Base-by-base conservation (phyloP, 345 rosid genomes). In the Nasturtium officinale region DNA sequence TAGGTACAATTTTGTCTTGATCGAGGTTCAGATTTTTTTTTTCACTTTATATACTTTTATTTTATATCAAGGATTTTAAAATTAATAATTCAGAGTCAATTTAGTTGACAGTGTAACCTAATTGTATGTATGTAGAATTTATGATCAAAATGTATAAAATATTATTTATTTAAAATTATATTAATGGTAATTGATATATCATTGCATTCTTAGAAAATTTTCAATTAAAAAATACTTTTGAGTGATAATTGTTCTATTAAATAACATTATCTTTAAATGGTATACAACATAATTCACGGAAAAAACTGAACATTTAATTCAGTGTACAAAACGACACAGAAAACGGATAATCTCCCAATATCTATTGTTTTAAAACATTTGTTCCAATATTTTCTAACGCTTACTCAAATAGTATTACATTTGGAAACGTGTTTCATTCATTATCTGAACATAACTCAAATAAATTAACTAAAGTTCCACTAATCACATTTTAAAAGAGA, bases 281-380 rank as follows among this genome's bases (percentile, higher is more conserved):
- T 28, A n/a, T 17, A 45, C 3, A n/a, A 45, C 5, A 9, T 47
- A 17, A 17, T 47, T 16, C 5, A 47, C 53, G n/a, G 0, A 53
- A 40, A 5, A 15, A 43, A 15, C 1, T 12, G 9, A 53, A 26
- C 20, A 23, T 61, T 38, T 13, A 61, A 38, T 38, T 21, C 15
- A 40, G 23, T 23, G 30, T 33, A 37, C 68, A 63, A 62, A 45
- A 63, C 54, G 54, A 28, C 67, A 63, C 7, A 62, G 30, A 61
- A 21, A 29, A 9, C 7, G 4, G 12, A 60, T 33, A 3, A 7
- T 28, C 6, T n/a, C 13, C 5, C 32, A 15, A 65, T 3, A 48
- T 33, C 9, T 32, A 12, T 38, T 47, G 8, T 8, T 8, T 35
- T 42, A 5, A 43, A 12, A 16, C 28, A 15, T 37, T 11, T 59